phyloP scores from a whole-genome alignment of 2,329 filamentous ascomycete species.

The Ceratocystis harringtonii region DNA sequence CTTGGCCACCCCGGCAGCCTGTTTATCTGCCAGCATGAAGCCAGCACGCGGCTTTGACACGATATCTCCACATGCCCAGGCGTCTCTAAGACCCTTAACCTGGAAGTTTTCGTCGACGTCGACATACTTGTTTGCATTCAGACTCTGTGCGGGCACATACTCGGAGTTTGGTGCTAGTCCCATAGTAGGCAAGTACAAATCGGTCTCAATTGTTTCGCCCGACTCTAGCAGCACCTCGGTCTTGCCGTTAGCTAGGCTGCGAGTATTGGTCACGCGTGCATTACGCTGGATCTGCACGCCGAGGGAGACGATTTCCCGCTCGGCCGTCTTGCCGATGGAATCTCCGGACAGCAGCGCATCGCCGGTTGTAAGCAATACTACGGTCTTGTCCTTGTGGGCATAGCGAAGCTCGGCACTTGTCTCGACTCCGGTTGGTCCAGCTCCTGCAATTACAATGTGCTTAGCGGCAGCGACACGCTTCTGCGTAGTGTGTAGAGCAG shows the following conservation, averaged over 20 bases:
- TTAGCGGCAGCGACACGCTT: slow-evolving; percentile 31
- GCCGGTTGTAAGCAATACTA: slow-evolving; percentile 33
- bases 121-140: slow-evolving; percentile 32
- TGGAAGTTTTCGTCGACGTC: slow-evolving; percentile 37
- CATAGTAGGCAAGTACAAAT: slow-evolving; percentile 42
- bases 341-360: slow-evolving; percentile 32
- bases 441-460: slow-evolving; percentile 42
- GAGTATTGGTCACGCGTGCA: slow-evolving; percentile 28
- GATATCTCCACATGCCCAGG: slow-evolving; percentile 41
- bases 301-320: slow-evolving; percentile 37
- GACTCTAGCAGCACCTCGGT: slow-evolving; percentile 34
- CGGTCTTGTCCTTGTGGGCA: slow-evolving; percentile 35
- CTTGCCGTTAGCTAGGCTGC: slow-evolving; percentile 29
- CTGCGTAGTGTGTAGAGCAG: slow-evolving; percentile 28
- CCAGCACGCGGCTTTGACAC: slow-evolving; percentile 38
- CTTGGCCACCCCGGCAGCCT: slow-evolving; percentile 37
- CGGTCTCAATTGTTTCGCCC: slow-evolving; percentile 35
- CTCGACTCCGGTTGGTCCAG: slow-evolving; percentile 42
- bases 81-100: slow-evolving; percentile 30
- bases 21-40: slow-evolving; percentile 45
- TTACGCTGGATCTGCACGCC: slow-evolving; percentile 34
- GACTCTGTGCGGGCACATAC: slow-evolving; percentile 32
- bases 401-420: slow-evolving; percentile 38
- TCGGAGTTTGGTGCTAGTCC: slow-evolving; percentile 41
- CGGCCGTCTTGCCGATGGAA: slow-evolving; percentile 28